Conservation (phyloP, 2,329 filamentous ascomycete genomes). For the Acephala macrosclerotiorum region DNA sequence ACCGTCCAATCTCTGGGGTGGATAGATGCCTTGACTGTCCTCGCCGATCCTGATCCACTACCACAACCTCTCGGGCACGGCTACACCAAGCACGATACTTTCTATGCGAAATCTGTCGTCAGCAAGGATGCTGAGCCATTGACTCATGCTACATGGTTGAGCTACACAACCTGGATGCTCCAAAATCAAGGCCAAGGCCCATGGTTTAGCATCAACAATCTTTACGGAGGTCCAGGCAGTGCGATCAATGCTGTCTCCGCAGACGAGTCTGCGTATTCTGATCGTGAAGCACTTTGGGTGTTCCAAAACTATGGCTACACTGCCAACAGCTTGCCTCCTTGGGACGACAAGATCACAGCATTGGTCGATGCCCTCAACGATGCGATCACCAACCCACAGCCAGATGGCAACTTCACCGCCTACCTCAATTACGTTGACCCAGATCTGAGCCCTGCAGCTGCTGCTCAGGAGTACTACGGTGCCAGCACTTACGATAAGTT, state of each 20-base stretch:
- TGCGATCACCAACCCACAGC: conserved; percentile 31
- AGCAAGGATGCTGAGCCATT: conserved; percentile 42
- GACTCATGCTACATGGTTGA: conserved; percentile 14
- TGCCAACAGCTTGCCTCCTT: conserved; percentile 22
- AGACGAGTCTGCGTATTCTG: conserved; percentile 26
- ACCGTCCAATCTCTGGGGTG: conserved; percentile 39
- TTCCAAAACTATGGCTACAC: conserved; percentile 26
- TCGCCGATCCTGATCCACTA: conserved; percentile 23
- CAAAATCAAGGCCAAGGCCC: conserved; percentile 27
- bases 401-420: conserved; percentile 36
- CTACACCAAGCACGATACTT: conserved; percentile 51
- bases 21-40: conserved; percentile 44
- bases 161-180: conserved; percentile 26
- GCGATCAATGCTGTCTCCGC: conserved; percentile 27
- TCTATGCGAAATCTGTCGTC: conserved; percentile 64
- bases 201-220: conserved; percentile 36
- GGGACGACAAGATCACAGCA: conserved; percentile 17
- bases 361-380: conserved; percentile 30
- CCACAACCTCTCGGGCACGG: conserved; percentile 50
- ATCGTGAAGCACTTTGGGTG: conserved; percentile 32
- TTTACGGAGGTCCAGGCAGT: conserved; percentile 32
- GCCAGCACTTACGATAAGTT: conserved; percentile 31
- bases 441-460: conserved; percentile 20
- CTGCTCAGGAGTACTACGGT: conserved; percentile 37
- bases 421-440: conserved; percentile 41